Evolutionary conservation across 2,329 filamentous ascomycete genomes (phyloP).

Genomic region (Alternaria incomplexa): DNA sequence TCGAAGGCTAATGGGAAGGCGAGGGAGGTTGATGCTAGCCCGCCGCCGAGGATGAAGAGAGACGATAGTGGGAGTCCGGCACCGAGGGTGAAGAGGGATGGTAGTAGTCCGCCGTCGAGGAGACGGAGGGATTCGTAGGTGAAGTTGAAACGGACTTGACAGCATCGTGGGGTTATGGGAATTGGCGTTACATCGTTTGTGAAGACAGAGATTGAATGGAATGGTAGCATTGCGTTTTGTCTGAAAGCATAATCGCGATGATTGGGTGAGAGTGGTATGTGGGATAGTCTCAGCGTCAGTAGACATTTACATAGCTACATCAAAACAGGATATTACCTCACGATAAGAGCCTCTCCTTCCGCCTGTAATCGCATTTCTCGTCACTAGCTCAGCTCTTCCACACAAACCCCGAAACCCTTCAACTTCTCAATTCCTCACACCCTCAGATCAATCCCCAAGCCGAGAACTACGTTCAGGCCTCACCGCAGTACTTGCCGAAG

Average conservation of each 20-base stretch:
- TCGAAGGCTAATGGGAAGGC: neutral
- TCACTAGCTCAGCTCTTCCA: too few species aligned
- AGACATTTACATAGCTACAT: neutral
- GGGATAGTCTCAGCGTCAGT: neutral
- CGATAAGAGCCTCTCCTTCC: too few species aligned
- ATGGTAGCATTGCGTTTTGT: neutral
- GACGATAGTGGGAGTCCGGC: constrained; percentile 3
- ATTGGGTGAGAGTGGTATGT: neutral
- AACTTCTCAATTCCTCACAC: too few species aligned
- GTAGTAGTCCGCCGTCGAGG: constrained; percentile 4
- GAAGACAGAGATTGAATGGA: neutral
- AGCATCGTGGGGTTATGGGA: too few species aligned
- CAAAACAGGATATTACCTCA: too few species aligned
- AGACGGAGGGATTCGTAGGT: constrained; percentile 1
- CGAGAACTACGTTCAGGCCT: too few species aligned
- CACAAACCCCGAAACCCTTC: neutral
- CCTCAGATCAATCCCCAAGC: too few species aligned
- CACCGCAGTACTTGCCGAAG: too few species aligned
- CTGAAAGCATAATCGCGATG: neutral
- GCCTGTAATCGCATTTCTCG: too few species aligned
- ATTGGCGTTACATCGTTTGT: neutral
- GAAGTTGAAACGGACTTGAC: too few species aligned
- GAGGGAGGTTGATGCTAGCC: neutral
- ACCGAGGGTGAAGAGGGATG: constrained; percentile 2
- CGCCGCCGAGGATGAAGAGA: constrained; percentile 3